A percentile compares a stretch with the other conserved stretches of the same genome.
Conservation (phyloP, 768 basidiomycete genomes). For the Sporobolomyces pararoseus region DNA sequence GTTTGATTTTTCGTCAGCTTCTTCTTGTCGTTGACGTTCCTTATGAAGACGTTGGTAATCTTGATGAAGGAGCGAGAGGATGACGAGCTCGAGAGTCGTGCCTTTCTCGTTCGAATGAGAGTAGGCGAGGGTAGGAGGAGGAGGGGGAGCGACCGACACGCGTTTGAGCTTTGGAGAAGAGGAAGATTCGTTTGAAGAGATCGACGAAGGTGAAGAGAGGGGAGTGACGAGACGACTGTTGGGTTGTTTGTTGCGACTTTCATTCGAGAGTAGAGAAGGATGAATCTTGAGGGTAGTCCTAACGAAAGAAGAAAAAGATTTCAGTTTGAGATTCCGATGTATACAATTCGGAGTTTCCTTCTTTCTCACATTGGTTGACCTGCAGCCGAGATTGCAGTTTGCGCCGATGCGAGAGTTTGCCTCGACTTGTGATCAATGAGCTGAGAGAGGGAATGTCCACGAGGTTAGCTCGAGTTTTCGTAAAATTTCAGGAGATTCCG, state of each 20-base stretch:
- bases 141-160: no score
- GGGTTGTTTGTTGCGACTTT: not conserved
- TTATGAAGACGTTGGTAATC: not conserved
- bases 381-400: not conserved
- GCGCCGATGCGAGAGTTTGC: not conserved
- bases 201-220: not conserved
- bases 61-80: conserved; percentile 16
- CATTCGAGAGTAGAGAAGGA: not conserved
- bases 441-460: not conserved
- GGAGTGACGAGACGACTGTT: not conserved
- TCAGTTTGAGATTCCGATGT: not conserved
- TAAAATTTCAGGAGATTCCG: not conserved
- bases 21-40: not conserved
- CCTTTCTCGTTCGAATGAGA: not conserved
- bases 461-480: not conserved
- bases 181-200: not conserved
- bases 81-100: conserved; percentile 12
- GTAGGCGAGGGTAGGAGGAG: not conserved
- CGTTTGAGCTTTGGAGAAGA: not conserved
- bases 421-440: conserved; percentile 13
- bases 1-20: conserved; percentile 1
- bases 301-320: not conserved
- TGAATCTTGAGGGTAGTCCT: conserved; percentile 5
- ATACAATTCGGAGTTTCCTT: no score
- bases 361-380: not conserved